Base-by-base conservation (phyloP, 495 filamentous ascomycete genomes). In the Podospora fimiseda region DNA sequence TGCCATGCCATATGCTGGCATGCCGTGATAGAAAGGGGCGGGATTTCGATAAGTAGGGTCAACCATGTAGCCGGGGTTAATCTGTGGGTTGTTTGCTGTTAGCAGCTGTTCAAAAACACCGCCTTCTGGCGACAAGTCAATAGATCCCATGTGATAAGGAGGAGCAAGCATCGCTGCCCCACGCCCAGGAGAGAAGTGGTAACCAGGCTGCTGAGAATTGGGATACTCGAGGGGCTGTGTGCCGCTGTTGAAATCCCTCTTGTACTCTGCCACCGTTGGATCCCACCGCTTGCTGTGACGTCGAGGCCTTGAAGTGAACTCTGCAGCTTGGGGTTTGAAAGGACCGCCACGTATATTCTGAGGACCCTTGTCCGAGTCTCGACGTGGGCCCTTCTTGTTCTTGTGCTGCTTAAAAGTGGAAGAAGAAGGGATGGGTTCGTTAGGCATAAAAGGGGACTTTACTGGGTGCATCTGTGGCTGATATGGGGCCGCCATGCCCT, bases 61-160 rank as follows among this genome's bases (percentile, higher is more conserved):
- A 50, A 72, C 41, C 18, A 53, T 45, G 40, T 47, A 57, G 20
- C 66, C 63, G 2, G 46, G 58, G 60, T 57, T 52, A 58, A 75
- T 78, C 78, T 83, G 77, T 72, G 80, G 74, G 62, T 81, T 70
- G 43, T 58, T 65, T 47, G 51, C 67, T 55, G 83, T 91, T 75
- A 94, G 86, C 84, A 77, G 76, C 43, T 81, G 77, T 62, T 92
- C 86, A 77, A 88, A 89, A 43, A 80, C 70, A 52, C 82, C 81
- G 62, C 73, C 83, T 58, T 81, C 79, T 51, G 85, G 85, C 33
- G 87, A 84, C 51, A 91, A 59, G 71, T 89, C 78, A 60, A 75
- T 55, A 22, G 57, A 60, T 44, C 60, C 58, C 43, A 57, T 50
- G 47, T 69, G 68, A 30, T 5, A 5, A 33, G 68, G 63, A 57